phyloP scores from a whole-genome alignment of 2,329 filamentous ascomycete genomes.

The Paecilomyces niveus region DNA sequence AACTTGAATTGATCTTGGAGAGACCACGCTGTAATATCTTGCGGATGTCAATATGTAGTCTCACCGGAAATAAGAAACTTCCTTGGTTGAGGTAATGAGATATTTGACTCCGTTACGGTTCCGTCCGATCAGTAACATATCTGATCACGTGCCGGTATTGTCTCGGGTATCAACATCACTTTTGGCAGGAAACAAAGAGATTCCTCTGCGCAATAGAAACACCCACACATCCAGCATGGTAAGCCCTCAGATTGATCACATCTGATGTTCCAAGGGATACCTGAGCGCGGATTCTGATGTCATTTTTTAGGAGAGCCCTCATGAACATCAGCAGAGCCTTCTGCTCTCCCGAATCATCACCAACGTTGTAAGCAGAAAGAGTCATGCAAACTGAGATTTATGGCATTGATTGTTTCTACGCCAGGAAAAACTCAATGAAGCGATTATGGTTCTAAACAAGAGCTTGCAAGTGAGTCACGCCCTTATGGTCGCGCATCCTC shows the following conservation, averaged over 20 bases:
- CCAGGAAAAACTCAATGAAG: conserved; percentile 95
- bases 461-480: conserved; percentile 61
- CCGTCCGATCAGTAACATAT: background rate
- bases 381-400: conserved; percentile 8
- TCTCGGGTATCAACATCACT: conserved; percentile 5
- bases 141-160: conserved; percentile 5
- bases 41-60: background rate
- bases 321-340: conserved; percentile 94
- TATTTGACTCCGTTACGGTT: background rate
- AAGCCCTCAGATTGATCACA: background rate
- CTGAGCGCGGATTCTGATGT: background rate
- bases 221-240: conserved; percentile 3
- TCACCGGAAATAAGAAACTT: background rate
- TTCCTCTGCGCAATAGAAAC: background rate
- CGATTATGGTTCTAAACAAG: conserved; percentile 87
- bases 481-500: background rate
- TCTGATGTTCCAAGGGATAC: background rate
- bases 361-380: conserved; percentile 64
- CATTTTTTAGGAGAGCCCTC: conserved; percentile 69
- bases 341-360: conserved; percentile 92
- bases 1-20: background rate
- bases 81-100: background rate
- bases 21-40: background rate
- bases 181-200: conserved; percentile 6
- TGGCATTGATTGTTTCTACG: background rate